These are phyloP conservation scores for Teunomyces panamensis DNA, from an alignment of 805 yeast species.

Conservation along the genomic window DNA sequence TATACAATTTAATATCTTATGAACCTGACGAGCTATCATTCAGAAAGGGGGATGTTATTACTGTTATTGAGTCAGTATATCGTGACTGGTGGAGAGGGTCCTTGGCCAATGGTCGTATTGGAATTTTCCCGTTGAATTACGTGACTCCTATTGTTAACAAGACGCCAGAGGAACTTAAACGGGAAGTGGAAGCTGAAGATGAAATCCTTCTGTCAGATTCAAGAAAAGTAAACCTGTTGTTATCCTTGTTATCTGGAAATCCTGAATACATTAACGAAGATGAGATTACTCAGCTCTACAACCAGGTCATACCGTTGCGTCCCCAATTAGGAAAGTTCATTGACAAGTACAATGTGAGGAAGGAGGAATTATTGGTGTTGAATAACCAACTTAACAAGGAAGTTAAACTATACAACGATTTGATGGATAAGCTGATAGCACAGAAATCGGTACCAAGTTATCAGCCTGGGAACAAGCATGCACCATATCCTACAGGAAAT, in stretches of 20 bases:
- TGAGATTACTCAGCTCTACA: conserved; percentile 66
- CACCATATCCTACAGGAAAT: conserved; percentile 7
- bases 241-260: conserved; percentile 49
- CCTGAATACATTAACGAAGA: conserved; percentile 51
- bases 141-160: conserved; percentile 76
- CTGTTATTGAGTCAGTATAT: conserved; percentile 82
- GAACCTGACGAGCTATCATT: conserved; percentile 90
- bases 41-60: conserved; percentile 81
- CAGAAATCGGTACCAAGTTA: conserved; percentile 6
- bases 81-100: conserved; percentile 97
- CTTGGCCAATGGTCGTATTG: conserved; percentile 66
- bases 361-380: conserved; percentile 72
- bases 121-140: conserved; percentile 90
- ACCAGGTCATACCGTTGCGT: conserved; percentile 67
- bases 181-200: conserved; percentile 50
- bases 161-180: conserved; percentile 54
- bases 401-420: conserved; percentile 62
- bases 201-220: conserved; percentile 49
- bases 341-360: conserved; percentile 72
- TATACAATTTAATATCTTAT: conserved; percentile 73
- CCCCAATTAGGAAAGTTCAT: conserved; percentile 71
- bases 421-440: conserved; percentile 48
- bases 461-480: neutral
- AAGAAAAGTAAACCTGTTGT: conserved; percentile 65
- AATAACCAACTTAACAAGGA: conserved; percentile 71